Evolutionary conservation across 345 rosid species (phyloP).

Genomic region (Brassica napus): Da-Ae NC_063443.1:10902501-10903000

Average conservation of each 20-base stretch:
- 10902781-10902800: not conserved
- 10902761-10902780: not conserved
- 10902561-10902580: too few relatives aligned
- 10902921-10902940: not conserved
- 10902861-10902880: not conserved
- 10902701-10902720: not conserved
- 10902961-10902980: not conserved
- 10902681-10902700: too few relatives aligned
- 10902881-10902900: not conserved
- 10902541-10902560: too few relatives aligned
- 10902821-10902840: not conserved
- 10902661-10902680: too few relatives aligned
- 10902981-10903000: not conserved
- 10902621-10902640: too few relatives aligned
- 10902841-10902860: not conserved
- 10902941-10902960: not conserved
- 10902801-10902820: not conserved
- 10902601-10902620: too few relatives aligned
- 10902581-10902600: too few relatives aligned
- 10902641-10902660: too few relatives aligned
- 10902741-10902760: slow-evolving; percentile 13
- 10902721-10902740: slow-evolving; percentile 16
- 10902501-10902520: too few relatives aligned
- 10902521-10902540: too few relatives aligned
- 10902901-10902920: not conserved